Evolutionary conservation across 805 yeast species (phyloP), one percentile per base, ranked within the genome.

Genomic region (Kurtzmaniella cleridarum): DNA sequence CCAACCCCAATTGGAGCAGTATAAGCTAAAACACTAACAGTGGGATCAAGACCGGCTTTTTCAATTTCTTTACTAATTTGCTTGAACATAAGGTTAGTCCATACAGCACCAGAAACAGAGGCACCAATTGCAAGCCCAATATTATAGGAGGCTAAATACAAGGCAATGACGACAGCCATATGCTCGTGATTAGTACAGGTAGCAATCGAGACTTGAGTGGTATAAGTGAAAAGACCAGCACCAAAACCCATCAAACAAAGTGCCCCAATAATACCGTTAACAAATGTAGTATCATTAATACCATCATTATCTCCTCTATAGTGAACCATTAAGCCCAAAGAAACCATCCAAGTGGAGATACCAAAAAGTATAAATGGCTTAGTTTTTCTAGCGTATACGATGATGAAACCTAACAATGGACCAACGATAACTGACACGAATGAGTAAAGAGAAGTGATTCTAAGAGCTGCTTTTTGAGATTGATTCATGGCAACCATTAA

Each of bases 201-300:
- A 52, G 76, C 79, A 44, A 78, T 71, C 32, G 83, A 71, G 5
- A 77, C 78, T 53, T 78, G 84, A 9, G 79, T 68, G 3, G 83
- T 71, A 50, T 79, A 80, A 12, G 84, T 78, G 66, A 81, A 79
- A 57, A 82, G 75, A 13, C 86, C 86, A 32, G 85, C 85, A 49
- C 87, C 89, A 41, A 84, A 71, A 48, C 90, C 90, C 46, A 80
- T 58, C 14, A 83, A 53, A 53, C 81, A 74, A 46, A 77, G 67
- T 5, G 81, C 75, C 12, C 82, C 89, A 54, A 84, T 76, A 40
- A 82, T 66, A 47, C 88, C 89, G 33, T 66, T 49, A 39, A 54
- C 56, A 44, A 50, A 56, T 15, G 51, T 43, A 31, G 53, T 46
- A 30, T 46, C 40, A 30, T 57, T 44, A 35, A 66, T 61, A 17